Percentiles rank a stretch among this genome's conserved stretches.
Evolutionary conservation across 2,329 filamentous ascomycete species (phyloP).

Genomic region (Byssothecium circinans): DNA sequence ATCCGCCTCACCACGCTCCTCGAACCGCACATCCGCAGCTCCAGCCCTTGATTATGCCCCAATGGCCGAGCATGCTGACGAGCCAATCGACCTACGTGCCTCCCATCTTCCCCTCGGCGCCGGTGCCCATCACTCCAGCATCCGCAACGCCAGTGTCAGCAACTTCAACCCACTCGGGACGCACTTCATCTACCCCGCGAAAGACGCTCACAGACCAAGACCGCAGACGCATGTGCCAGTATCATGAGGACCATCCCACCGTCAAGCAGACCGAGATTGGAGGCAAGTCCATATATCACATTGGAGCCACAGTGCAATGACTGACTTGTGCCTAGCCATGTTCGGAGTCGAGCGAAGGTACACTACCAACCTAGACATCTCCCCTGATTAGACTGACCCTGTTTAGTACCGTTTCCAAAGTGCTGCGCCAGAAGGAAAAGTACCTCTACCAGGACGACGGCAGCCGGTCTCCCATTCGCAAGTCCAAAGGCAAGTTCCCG

Average conservation of each 20-base stretch:
- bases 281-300: constrained; percentile 54
- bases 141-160: constrained; percentile 45
- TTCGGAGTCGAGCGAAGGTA: constrained; percentile 99
- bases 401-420: constrained; percentile 94
- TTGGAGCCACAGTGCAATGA: constrained; percentile 4
- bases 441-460: constrained; percentile 83
- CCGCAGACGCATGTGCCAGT: constrained; percentile 89
- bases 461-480: constrained; percentile 77
- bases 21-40: constrained; percentile 45
- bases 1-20: constrained; percentile 37
- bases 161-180: constrained; percentile 39
- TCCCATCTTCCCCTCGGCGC: constrained; percentile 41
- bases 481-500: constrained; percentile 79
- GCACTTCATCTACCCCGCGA: constrained; percentile 64
- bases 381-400: constrained; percentile 19
- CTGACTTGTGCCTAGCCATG: constrained; percentile 60
- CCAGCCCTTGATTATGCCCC: constrained; percentile 45
- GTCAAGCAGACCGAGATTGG: constrained; percentile 97
- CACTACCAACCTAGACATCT: constrained; percentile 6
- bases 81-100: constrained; percentile 46
- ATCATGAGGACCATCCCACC: constrained; percentile 84
- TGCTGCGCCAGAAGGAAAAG: constrained; percentile 90
- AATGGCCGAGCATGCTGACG: constrained; percentile 48
- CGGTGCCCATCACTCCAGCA: constrained; percentile 41
- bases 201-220: constrained; percentile 91